Conservation (phyloP, 1,284 basidiomycete genomes). For the Athelia psychrophila region DNA sequence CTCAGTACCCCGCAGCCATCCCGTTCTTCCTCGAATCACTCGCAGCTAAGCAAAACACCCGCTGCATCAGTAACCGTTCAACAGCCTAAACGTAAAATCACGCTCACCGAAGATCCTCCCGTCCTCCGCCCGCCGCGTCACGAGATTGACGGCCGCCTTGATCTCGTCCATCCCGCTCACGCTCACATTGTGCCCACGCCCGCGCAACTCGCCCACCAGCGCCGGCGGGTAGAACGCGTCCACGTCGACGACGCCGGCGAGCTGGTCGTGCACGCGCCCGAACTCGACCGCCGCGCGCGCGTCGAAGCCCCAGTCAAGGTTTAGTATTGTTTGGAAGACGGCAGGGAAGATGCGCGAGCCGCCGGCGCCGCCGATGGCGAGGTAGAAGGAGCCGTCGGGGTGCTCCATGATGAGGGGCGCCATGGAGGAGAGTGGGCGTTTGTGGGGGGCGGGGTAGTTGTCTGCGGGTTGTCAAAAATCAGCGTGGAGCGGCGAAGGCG, state of each 20-base stretch:
- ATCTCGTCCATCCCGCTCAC: conserved; percentile 56
- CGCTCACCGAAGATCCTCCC: conserved; percentile 58
- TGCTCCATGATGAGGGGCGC: conserved; percentile 80
- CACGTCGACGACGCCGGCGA: conserved; percentile 65
- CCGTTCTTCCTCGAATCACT: conserved; percentile 86
- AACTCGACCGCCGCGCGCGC: conserved; percentile 79
- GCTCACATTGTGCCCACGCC: conserved; percentile 72
- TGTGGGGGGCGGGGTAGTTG: conserved; percentile 86
- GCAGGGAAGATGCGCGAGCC: conserved; percentile 85
- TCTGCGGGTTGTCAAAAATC: conserved; percentile 36
- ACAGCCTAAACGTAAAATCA: conserved; percentile 1
- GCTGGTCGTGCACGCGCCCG: conserved; percentile 90
- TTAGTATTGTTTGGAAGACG: conserved; percentile 80
- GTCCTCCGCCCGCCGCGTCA: conserved; percentile 51
- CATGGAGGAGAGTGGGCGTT: conserved; percentile 87
- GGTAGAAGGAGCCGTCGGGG: conserved; percentile 64
- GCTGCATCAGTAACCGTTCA: conserved; percentile 6
- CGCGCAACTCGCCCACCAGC: conserved; percentile 52
- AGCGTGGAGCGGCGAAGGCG: conserved; percentile 2
- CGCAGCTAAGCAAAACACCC: conserved; percentile 50
- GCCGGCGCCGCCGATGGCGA: conserved; percentile 83
- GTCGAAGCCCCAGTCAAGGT: conserved; percentile 81
- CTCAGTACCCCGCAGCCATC: conserved; percentile 76
- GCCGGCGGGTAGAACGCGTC: conserved; percentile 60
- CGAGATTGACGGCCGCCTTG: conserved; percentile 72